Evolutionary conservation across 257 asterid genomes (phyloP).

Genomic region (Penstemon eatonii): DNA sequence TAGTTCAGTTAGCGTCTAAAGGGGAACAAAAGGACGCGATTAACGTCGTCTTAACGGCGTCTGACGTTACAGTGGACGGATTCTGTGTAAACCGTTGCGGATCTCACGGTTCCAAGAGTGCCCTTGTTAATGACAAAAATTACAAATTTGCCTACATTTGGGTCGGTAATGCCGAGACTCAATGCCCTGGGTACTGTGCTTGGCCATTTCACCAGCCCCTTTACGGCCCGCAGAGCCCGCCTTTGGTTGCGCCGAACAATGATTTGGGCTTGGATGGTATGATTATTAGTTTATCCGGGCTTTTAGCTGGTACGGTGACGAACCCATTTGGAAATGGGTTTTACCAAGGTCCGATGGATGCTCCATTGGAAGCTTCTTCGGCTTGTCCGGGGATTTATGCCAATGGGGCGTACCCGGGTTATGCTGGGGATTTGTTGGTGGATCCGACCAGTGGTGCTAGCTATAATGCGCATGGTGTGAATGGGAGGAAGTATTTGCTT

Average conservation of each 20-base stretch:
- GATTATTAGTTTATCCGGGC: conserved; percentile 51
- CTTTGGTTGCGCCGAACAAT: conserved; percentile 65
- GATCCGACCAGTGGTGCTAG: conserved; percentile 68
- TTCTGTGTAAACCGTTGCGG: conserved; percentile 67
- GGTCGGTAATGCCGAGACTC: conserved; percentile 69
- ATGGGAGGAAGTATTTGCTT: conserved; percentile 60
- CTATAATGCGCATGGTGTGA: conserved; percentile 66
- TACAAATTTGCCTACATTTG: conserved; percentile 64
- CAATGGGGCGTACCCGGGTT: conserved; percentile 79
- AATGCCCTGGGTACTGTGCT: conserved; percentile 63
- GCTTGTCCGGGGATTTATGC: conserved; percentile 82
- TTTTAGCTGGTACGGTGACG: conserved; percentile 65
- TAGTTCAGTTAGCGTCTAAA: conserved; percentile 49
- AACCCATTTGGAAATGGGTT: conserved; percentile 78
- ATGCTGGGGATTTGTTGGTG: conserved; percentile 63
- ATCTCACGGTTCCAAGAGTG: conserved; percentile 49
- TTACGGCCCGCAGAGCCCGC: conserved; percentile 77
- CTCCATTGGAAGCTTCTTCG: conserved; percentile 69
- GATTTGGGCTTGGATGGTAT: conserved; percentile 72
- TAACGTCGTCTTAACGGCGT: conserved; percentile 58
- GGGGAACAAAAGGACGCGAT: conserved; percentile 57
- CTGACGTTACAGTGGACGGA: conserved; percentile 60
- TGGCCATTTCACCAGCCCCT: conserved; percentile 84
- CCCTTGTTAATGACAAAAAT: conserved; percentile 31
- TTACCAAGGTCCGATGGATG: conserved; percentile 61